These are phyloP conservation scores for Atkinsonella hypoxylon DNA, from an alignment of 2,329 filamentous ascomycete species.

Conservation along the genomic window DNA sequence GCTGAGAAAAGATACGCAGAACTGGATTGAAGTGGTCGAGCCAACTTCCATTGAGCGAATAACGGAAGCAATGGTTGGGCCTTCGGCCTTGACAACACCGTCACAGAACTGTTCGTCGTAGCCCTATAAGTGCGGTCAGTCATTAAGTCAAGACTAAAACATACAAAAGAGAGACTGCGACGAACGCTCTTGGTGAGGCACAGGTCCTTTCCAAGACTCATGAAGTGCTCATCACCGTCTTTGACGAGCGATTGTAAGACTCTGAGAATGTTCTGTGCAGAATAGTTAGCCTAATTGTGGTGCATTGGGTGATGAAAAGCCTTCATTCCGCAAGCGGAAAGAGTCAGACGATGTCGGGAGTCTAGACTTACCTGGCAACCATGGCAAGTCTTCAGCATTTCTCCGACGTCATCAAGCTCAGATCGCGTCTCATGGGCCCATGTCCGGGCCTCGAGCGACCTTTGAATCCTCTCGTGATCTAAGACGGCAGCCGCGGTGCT, in stretches of 20 bases:
- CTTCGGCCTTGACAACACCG: conserved; percentile 37
- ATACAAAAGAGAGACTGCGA: neutral
- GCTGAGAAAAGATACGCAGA: conserved; percentile 39
- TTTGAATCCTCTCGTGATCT: neutral
- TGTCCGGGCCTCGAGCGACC: neutral
- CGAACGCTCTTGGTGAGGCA: conserved; percentile 17
- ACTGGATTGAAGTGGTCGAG: conserved; percentile 36
- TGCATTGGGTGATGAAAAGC: neutral
- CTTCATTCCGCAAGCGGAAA: neutral
- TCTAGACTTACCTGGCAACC: conserved; percentile 5
- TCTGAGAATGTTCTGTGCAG: conserved; percentile 1
- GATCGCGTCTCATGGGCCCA: neutral
- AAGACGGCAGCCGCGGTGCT: neutral
- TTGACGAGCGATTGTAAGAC: conserved; percentile 29
- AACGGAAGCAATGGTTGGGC: conserved; percentile 36
- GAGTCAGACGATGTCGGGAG: neutral
- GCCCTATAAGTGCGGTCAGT: conserved; percentile 16
- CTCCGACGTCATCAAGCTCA: neutral
- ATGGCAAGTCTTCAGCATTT: conserved; percentile 1
- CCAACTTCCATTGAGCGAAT: conserved; percentile 32
- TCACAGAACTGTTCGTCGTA: conserved; percentile 42
- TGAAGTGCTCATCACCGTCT: conserved; percentile 28
- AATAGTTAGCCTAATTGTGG: neutral
- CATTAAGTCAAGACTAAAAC: neutral
- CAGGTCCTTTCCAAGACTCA: conserved; percentile 15